Evolutionary conservation across 2,329 filamentous ascomycete genomes (phyloP).

Genomic region (Colletotrichum horii): DNA sequence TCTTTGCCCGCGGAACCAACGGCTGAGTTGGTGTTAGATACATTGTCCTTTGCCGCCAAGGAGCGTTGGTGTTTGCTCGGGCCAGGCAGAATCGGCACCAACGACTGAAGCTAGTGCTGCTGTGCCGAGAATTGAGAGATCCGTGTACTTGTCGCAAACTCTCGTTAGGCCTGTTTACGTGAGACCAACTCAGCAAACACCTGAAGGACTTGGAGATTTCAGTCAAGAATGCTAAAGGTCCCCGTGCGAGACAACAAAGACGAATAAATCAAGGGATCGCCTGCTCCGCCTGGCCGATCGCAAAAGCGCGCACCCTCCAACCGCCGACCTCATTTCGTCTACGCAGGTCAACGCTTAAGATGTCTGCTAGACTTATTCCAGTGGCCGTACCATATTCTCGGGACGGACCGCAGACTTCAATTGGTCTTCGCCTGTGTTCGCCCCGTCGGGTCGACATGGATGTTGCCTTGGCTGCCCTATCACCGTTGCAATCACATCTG

Average conservation of each 20-base stretch:
- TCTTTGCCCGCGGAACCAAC: background rate
- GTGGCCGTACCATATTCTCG: background rate
- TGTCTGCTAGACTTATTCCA: no score
- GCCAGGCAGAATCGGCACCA: background rate
- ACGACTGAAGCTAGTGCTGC: background rate
- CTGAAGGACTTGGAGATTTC: no score
- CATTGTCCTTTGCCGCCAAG: background rate
- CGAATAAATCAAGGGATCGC: background rate
- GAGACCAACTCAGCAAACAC: background rate
- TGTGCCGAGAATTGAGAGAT: fast-evolving
- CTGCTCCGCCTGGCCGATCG: background rate
- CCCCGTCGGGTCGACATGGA: background rate
- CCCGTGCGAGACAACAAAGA: background rate
- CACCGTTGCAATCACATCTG: background rate
- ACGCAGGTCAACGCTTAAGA: background rate
- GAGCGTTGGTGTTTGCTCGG: background rate
- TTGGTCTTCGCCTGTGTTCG: background rate
- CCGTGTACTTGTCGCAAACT: background rate
- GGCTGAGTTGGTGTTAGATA: background rate
- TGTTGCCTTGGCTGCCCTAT: background rate
- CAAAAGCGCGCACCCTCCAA: background rate
- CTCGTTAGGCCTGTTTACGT: background rate
- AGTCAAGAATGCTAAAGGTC: no score
- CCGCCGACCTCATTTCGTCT: background rate
- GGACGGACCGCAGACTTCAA: background rate